Conservation (phyloP, 495 filamentous ascomycete species). For the Penicillium waksmanii region DNA sequence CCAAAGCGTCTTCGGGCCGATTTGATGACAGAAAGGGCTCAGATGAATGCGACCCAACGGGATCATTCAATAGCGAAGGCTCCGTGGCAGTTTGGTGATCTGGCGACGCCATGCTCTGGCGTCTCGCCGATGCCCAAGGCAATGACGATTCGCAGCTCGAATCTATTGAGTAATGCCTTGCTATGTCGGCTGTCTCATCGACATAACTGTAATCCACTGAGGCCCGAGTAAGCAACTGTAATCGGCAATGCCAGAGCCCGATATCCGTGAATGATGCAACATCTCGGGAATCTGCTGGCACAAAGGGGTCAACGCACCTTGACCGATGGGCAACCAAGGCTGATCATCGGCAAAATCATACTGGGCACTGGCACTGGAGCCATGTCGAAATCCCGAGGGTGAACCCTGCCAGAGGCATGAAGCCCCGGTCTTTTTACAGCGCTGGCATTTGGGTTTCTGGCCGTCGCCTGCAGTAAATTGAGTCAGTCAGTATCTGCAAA, state of each 20-base stretch:
- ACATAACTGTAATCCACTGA: conserved; percentile 26
- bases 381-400: conserved; percentile 26
- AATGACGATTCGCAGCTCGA: conserved; percentile 5
- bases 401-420: conserved; percentile 24
- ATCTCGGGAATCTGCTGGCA: not conserved
- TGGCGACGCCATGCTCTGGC: conserved; percentile 6
- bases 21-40: conserved; percentile 10
- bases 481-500: not conserved
- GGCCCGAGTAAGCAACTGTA: conserved; percentile 6
- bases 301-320: conserved; percentile 12
- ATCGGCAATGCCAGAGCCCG: conserved; percentile 12
- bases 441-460: conserved; percentile 23
- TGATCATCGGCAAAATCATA: conserved; percentile 30
- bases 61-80: conserved; percentile 10
- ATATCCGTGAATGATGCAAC: conserved; percentile 8
- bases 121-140: conserved; percentile 8
- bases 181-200: conserved; percentile 28
- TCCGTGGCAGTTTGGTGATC: conserved; percentile 10
- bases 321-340: conserved; percentile 23
- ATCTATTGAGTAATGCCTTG: conserved; percentile 18
- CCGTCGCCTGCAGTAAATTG: conserved; percentile 20
- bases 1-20: conserved; percentile 7
- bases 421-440: conserved; percentile 21
- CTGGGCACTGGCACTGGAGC: conserved; percentile 27
- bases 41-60: conserved; percentile 10